phyloP scores from a whole-genome alignment of 768 basidiomycete genomes.

The Mycena crocata region DNA sequence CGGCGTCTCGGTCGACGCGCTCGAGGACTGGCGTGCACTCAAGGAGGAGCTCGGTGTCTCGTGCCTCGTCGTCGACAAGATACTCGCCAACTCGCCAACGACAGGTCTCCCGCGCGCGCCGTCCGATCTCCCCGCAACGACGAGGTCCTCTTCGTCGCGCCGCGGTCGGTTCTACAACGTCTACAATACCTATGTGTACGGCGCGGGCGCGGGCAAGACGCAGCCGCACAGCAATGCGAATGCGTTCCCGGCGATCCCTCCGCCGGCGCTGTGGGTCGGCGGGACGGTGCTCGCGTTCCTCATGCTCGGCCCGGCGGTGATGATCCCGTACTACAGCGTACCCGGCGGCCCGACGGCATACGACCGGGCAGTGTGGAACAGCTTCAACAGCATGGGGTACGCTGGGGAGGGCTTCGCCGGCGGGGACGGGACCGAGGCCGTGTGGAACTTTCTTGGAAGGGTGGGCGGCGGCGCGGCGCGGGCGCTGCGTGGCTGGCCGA shows the following conservation, averaged over 20 bases:
- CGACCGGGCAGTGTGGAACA: conserved; percentile 83
- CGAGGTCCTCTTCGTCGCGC: conserved; percentile 33
- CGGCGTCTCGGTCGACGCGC: conserved; percentile 73
- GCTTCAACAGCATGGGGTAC: conserved; percentile 78
- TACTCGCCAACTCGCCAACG: conserved; percentile 59
- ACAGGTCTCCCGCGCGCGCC: conserved; percentile 33
- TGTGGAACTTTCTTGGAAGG: conserved; percentile 79
- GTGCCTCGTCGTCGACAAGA: conserved; percentile 80
- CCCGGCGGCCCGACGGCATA: conserved; percentile 80
- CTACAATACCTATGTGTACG: conserved; percentile 80
- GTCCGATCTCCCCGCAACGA: conserved; percentile 37
- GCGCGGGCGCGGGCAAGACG: too few relatives aligned
- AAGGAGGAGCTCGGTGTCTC: conserved; percentile 85
- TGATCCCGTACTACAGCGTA: conserved; percentile 63
- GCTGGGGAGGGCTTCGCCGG: conserved; percentile 76
- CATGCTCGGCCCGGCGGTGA: conserved; percentile 69
- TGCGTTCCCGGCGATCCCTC: conserved; percentile 46
- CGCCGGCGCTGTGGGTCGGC: conserved; percentile 66
- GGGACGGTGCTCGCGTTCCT: conserved; percentile 72
- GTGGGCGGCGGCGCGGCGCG: conserved; percentile 82
- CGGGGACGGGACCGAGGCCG: conserved; percentile 67
- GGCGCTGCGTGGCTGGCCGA: conserved; percentile 83
- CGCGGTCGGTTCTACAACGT: conserved; percentile 87
- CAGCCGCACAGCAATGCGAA: conserved; percentile 49
- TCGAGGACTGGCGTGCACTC: conserved; percentile 83